phyloP scores from a whole-genome alignment of 352 stramenopile genomes.

The Globisporangium okanoganense region DNA sequence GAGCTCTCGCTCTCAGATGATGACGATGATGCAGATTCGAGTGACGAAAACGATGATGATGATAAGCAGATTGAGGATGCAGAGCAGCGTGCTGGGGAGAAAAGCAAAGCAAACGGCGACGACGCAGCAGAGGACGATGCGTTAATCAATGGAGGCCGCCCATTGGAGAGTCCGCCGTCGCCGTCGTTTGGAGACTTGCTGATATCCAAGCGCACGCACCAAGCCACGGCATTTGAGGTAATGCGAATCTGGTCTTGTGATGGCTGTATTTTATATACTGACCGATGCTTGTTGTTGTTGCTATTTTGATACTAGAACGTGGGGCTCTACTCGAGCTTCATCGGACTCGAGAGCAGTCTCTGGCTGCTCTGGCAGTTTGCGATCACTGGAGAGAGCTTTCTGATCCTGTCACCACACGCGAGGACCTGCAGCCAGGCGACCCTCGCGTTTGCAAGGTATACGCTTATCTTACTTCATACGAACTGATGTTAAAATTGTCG shows the following conservation, averaged over 20 bases:
- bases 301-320: constrained; percentile 40
- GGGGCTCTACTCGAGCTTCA: constrained; percentile 83
- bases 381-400: constrained; percentile 77
- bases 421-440: constrained; percentile 79
- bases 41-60: constrained; percentile 28
- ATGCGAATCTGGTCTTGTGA: neutral
- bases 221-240: constrained; percentile 63
- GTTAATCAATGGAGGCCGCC: neutral
- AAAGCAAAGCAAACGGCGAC: neutral
- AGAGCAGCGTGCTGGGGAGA: constrained; percentile 30
- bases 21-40: constrained; percentile 21
- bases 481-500: too few relatives aligned
- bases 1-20: constrained; percentile 27
- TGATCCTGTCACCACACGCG: constrained; percentile 75
- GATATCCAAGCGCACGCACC: constrained; percentile 45
- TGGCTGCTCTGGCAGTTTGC: constrained; percentile 86
- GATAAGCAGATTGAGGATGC: neutral
- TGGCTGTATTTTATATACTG: neutral
- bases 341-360: constrained; percentile 60
- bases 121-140: neutral
- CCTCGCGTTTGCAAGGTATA: constrained; percentile 80
- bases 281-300: neutral
- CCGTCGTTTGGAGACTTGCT: constrained; percentile 72
- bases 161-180: constrained; percentile 27
- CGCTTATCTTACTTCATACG: too few relatives aligned